Percentiles rank a stretch among this genome's conserved stretches.
These are phyloP conservation scores for Boehmeria nivea DNA, from an alignment of 306 rosid species.

Conservation along the genomic window DNA sequence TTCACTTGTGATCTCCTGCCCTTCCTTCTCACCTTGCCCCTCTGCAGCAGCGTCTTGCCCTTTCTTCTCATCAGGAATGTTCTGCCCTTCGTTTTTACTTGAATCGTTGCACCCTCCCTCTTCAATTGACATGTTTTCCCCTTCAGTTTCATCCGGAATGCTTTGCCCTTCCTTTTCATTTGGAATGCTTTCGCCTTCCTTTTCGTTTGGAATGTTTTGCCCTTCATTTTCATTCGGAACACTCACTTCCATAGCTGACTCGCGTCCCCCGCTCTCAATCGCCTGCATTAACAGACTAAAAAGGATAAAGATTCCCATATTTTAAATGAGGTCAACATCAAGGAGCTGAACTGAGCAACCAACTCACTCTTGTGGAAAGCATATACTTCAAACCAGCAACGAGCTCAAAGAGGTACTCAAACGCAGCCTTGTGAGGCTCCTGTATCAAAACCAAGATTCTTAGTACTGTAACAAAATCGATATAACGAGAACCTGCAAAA, in stretches of 20 bases:
- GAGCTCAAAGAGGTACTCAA: conserved; percentile 78
- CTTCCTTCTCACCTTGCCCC: not conserved
- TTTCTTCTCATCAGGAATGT: not conserved
- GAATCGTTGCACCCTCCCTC: not conserved
- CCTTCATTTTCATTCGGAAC: not conserved
- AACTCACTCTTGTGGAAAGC: conserved; percentile 60
- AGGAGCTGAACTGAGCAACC: conserved; percentile 1
- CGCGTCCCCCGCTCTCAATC: conserved; percentile 25
- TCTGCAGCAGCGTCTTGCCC: not conserved
- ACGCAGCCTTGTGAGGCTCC: conserved; percentile 82
- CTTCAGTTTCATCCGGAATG: not conserved
- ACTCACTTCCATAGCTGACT: not conserved
- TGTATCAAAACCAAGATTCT: conserved; percentile 28
- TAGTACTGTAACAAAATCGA: conserved; percentile 4
- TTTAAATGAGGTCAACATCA: conserved; percentile 6
- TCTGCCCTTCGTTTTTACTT: not conserved
- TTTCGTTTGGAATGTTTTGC: not conserved
- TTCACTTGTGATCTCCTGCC: not conserved
- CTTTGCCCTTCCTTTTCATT: conserved; percentile 7
- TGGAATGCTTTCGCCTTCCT: not conserved
- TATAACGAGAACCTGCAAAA: not conserved
- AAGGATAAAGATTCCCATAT: not conserved
- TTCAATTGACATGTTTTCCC: not conserved
- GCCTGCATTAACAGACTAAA: conserved; percentile 28
- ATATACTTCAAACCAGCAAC: conserved; percentile 68